Evolutionary conservation across 1,284 basidiomycete genomes (phyloP), one percentile per base, ranked within the genome.

Genomic region (Puccinia sorghi): DNA sequence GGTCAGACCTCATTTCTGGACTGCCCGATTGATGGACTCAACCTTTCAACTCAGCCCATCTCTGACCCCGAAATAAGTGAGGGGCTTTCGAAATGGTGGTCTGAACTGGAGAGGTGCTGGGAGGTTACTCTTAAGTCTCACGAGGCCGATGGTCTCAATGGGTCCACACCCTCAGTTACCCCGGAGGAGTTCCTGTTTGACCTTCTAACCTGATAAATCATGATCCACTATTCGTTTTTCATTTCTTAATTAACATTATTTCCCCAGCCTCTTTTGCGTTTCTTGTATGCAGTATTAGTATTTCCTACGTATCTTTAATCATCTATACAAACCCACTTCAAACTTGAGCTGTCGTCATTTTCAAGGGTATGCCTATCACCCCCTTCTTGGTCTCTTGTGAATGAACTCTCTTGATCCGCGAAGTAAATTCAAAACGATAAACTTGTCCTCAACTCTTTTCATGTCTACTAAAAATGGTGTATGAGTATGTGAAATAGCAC

Each of bases 311-410:
- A 5, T 41, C 15, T 61, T 61, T 39, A 61, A 61, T n/a, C 39
- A 61, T 61, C 27, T 59, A 20, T 5, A 39, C 15, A 61, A 39
- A 15, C 15, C 1, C 7, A 2, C 57, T 37, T 9, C n/a, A 37
- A 37, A 2, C 32, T 32, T 32, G 4, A 32, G 32, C 32, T 32
- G 1, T 32, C 4, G 32, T 32, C 4, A 32, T 32, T 4, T 32
- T 32, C 4, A 32, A 1, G 32, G 32, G 32, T 2, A 32, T 32
- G 32, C 32, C 32, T 32, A 32, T 32, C 32, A 32, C 4, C 32
- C 32, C 8, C 59, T 41, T 61, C 59, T 61, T 61, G 59, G 39
- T 39, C 39, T 61, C 59, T 61, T 59, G 57, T 59, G 57, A 59
- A 32, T 59, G 57, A 59, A 32, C 27, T 15, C 22, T 61, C 59